Conservation (phyloP, 225 moss, liverwort and hornwort genomes). For the Rhytidiadelphus loreus region DNA sequence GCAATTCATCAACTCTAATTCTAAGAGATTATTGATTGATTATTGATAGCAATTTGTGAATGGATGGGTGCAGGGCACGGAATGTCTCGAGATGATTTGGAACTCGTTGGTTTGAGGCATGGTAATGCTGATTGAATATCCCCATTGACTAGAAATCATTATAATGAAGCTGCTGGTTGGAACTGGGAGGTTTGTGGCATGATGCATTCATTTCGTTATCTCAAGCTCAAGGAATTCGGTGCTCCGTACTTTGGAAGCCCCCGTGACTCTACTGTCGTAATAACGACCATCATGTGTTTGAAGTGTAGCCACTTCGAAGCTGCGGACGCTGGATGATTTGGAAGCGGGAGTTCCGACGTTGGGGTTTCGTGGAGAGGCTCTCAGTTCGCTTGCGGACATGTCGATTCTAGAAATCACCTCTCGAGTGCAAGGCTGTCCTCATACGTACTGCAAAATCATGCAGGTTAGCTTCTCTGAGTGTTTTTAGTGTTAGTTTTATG, state of each 20-base stretch:
- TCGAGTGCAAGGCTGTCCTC: conserved; percentile 77
- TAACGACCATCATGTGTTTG: not conserved
- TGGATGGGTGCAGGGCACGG: conserved; percentile 63
- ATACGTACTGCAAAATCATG: conserved; percentile 77
- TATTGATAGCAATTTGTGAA: not conserved
- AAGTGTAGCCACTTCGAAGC: conserved; percentile 82
- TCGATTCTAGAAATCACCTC: conserved; percentile 83
- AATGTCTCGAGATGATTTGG: conserved; percentile 81
- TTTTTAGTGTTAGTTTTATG: not conserved
- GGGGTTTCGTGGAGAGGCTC: conserved; percentile 95
- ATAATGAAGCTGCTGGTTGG: not conserved
- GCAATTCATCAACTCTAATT: not conserved
- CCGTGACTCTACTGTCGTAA: not conserved
- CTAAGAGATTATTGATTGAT: not conserved
- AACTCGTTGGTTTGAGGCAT: conserved; percentile 73
- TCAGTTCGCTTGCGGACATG: conserved; percentile 82
- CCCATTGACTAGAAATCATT: not conserved
- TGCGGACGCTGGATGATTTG: conserved; percentile 67
- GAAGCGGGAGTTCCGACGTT: conserved; percentile 69
- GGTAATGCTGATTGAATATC: conserved; percentile 26
- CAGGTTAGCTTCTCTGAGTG: conserved; percentile 31
- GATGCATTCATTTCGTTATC: not conserved
- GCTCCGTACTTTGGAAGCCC: not conserved
- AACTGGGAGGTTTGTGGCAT: not conserved
- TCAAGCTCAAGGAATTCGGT: not conserved